These are phyloP conservation scores for Fraxinus angustifolia DNA, from an alignment of 305 asterid genomes.

Conservation along the genomic window DNA sequence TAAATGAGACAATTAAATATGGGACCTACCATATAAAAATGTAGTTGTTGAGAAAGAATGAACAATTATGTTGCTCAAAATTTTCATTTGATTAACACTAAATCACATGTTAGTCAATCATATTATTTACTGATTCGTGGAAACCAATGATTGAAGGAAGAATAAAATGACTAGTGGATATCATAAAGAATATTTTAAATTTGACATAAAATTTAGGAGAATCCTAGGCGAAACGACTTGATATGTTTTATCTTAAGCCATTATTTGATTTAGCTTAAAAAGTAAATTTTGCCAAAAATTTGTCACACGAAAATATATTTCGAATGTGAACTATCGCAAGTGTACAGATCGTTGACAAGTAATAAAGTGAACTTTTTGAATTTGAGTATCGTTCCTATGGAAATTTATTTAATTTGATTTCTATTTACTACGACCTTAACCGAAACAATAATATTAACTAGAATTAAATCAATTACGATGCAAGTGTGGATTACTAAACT, in stretches of 20 bases:
- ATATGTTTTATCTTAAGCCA: background rate
- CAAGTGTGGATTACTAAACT: too few species aligned
- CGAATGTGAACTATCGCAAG: too few species aligned
- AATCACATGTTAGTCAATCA: background rate
- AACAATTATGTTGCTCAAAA: background rate
- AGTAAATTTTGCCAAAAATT: background rate
- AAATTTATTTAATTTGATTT: too few species aligned
- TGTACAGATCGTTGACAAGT: too few species aligned
- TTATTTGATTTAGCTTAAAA: background rate
- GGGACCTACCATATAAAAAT: slow-evolving; percentile 2
- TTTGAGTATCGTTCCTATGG: too few species aligned
- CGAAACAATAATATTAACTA: too few species aligned
- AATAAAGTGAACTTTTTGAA: too few species aligned
- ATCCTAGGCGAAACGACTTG: slow-evolving; percentile 4
- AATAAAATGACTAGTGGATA: background rate
- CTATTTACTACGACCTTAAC: too few species aligned
- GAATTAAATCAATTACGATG: too few species aligned
- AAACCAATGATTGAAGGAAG: background rate
- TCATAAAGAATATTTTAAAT: background rate
- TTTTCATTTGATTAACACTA: background rate
- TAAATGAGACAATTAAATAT: background rate
- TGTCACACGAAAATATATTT: too few species aligned
- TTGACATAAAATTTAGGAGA: background rate
- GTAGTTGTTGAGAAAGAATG: background rate
- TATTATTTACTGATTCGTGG: background rate